Conservation (phyloP, 1,139 yeast species). For the Candida neerlandica region DNA sequence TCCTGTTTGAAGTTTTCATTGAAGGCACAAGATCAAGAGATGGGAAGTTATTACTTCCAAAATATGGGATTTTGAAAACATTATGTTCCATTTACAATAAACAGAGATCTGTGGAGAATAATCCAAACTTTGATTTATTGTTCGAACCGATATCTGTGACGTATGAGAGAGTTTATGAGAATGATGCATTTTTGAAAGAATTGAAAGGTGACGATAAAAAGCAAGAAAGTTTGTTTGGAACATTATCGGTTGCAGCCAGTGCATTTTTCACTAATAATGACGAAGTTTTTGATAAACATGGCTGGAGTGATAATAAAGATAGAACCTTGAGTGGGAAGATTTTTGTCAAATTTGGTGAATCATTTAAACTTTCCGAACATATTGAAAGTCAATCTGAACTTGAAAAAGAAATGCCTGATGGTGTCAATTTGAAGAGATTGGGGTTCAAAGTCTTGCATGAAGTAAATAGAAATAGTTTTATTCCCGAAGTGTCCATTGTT, state of each 20-base stretch:
- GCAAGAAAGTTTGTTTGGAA: slow-evolving; percentile 44
- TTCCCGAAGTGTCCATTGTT: slow-evolving; percentile 43
- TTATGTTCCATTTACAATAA: slow-evolving; percentile 48
- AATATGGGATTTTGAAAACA: slow-evolving; percentile 63
- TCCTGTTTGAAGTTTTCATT: slow-evolving; percentile 63
- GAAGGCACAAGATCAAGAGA: slow-evolving; percentile 72
- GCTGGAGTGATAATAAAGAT: slow-evolving; percentile 30
- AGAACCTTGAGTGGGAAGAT: slow-evolving; percentile 40
- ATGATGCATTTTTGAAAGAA: slow-evolving; percentile 64
- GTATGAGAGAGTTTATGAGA: slow-evolving; percentile 68
- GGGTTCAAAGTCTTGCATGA: slow-evolving; percentile 47
- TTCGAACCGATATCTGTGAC: slow-evolving; percentile 64
- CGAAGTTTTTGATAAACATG: slow-evolving; percentile 20
- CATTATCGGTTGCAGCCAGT: slow-evolving; percentile 38
- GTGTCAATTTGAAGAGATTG: slow-evolving; percentile 41
- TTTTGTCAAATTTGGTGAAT: slow-evolving; percentile 40
- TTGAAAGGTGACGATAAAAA: slow-evolving; percentile 62
- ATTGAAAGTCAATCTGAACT: slow-evolving; percentile 16
- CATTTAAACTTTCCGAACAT: slow-evolving; percentile 33
- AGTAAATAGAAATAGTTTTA: slow-evolving; percentile 36
- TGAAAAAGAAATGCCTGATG: slow-evolving; percentile 7
- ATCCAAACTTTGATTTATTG: slow-evolving; percentile 42
- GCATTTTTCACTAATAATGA: slow-evolving; percentile 23
- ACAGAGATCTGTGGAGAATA: slow-evolving; percentile 46
- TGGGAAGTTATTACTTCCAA: slow-evolving; percentile 65